phyloP scores from a whole-genome alignment of 2,329 filamentous ascomycete genomes.

The Cercospora nicotianae region DNA sequence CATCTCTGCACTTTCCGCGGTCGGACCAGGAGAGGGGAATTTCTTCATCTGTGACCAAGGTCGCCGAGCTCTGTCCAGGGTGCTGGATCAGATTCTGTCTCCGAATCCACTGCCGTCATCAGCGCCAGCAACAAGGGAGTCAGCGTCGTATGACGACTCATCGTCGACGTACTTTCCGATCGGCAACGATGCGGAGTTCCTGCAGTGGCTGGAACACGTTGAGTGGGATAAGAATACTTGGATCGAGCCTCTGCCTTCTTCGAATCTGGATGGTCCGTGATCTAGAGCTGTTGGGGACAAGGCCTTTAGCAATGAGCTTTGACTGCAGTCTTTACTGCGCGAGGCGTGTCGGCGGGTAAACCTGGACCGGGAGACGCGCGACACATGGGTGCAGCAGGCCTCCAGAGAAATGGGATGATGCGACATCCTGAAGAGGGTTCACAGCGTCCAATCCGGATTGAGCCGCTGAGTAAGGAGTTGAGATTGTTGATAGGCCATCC shows the following conservation, averaged over 20 bases:
- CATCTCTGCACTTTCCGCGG: conserved; percentile 43
- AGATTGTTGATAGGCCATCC: neutral
- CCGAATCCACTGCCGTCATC: conserved; percentile 29
- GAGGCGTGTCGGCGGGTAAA: neutral
- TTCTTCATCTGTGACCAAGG: conserved; percentile 46
- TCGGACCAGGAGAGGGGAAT: conserved; percentile 44
- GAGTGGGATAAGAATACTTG: conserved; percentile 30
- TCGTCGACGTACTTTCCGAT: conserved; percentile 39
- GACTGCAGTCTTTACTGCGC: neutral
- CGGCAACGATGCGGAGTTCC: conserved; percentile 46
- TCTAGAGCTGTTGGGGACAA: neutral
- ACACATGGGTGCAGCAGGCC: neutral
- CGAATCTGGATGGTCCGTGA: neutral
- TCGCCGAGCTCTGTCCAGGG: conserved; percentile 43
- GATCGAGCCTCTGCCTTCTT: conserved; percentile 9
- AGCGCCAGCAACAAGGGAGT: conserved; percentile 17
- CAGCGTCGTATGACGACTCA: conserved; percentile 34
- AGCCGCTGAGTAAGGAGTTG: neutral
- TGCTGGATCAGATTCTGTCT: conserved; percentile 47
- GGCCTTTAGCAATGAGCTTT: neutral
- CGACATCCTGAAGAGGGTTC: neutral
- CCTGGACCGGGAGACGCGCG: neutral
- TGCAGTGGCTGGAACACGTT: conserved; percentile 47
- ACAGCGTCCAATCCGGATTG: neutral
- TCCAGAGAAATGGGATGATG: neutral